Conservation (phyloP, 352 stramenopile species). For the Pythium guiyangense region DNA sequence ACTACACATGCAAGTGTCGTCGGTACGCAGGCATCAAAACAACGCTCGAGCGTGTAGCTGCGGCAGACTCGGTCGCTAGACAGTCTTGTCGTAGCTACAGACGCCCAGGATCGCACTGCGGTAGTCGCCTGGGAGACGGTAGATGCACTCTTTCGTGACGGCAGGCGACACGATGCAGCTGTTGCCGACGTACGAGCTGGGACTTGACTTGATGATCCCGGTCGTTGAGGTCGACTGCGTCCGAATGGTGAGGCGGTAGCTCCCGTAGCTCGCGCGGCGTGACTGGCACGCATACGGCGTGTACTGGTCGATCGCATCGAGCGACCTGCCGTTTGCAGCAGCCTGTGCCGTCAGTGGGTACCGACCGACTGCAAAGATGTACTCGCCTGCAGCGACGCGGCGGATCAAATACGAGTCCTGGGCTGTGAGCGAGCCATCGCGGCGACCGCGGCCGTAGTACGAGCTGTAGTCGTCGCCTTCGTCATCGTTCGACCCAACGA, state of each 20-base stretch:
- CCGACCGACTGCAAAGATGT: slow-evolving; percentile 52
- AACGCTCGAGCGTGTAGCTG: no score
- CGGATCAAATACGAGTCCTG: slow-evolving; percentile 67
- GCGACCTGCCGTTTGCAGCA: slow-evolving; percentile 29
- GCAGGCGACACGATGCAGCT: slow-evolving; percentile 35
- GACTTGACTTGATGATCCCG: slow-evolving; percentile 32
- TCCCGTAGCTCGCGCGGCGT: slow-evolving; percentile 53
- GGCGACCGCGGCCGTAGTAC: slow-evolving; percentile 32
- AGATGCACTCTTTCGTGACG: slow-evolving; percentile 35
- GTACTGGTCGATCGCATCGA: slow-evolving; percentile 31
- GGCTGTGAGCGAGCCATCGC: slow-evolving; percentile 43
- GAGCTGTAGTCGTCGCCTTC: slow-evolving; percentile 47
- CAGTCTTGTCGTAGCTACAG: slow-evolving; percentile 46
- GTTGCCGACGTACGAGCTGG: slow-evolving; percentile 66
- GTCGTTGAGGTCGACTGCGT: slow-evolving; percentile 28
- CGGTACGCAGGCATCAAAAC: no score
- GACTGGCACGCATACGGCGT: slow-evolving; percentile 61
- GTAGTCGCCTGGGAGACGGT: slow-evolving; percentile 37
- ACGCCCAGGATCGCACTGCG: slow-evolving; percentile 21
- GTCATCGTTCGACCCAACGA: slow-evolving; percentile 62
- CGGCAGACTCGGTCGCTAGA: slow-evolving; percentile 13
- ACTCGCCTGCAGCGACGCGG: slow-evolving; percentile 32
- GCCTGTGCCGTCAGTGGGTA: slow-evolving; percentile 43
- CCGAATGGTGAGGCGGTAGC: slow-evolving; percentile 62
- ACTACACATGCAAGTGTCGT: no score